Base-by-base conservation (phyloP, 2,329 filamentous ascomycete genomes). In the Monilinia fructicola region DNA sequence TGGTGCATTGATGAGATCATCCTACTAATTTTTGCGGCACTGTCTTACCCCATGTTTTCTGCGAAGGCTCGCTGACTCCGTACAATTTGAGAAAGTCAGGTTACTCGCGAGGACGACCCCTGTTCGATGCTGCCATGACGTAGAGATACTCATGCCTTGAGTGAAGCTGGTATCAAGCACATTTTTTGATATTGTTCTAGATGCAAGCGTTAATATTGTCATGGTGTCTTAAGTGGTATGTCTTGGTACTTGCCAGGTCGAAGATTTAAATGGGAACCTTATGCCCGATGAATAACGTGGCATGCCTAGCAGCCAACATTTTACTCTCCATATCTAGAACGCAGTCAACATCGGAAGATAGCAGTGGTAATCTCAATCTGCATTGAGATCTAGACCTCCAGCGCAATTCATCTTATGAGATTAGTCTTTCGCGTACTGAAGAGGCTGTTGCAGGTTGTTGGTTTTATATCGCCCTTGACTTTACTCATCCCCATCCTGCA, bases 121-220 rank as follows among this genome's bases (percentile, higher is more conserved):
- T 35, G 50, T 28, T 31, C 18, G 50, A 53, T 28, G 50, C 50
- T 53, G 52, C 38, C 54, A 56, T 56, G 54, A 56, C 54, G 23
- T 56, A n/a, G 23, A 56, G 21, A 42, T 56, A 7, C 23, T 35
- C n/a, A 44, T 48, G 42, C 58, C 42, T 42, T 23, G 26, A 63
- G 60, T 44, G 35, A 50, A 38, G 35, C 35, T 12, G 38, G 18
- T 53, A 26, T 42, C 46, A 53, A 16, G n/a, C 18, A 18, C 31
- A 53, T 18, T 5, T 21, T 52, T 54, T n/a, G n/a, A 23, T 53
- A 5, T n/a, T 42, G 10, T 9, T 44, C 23, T 3, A 35, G 28
- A 35, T n/a, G 35, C 12, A 18, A 35, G 10, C 12, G 18, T 54
- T n/a, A 35, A 35, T 10, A n/a, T 28, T 12, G 18, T 35, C 35